Conservation (phyloP, 2,329 filamentous ascomycete genomes). For the Harringtonia lauricola region DNA sequence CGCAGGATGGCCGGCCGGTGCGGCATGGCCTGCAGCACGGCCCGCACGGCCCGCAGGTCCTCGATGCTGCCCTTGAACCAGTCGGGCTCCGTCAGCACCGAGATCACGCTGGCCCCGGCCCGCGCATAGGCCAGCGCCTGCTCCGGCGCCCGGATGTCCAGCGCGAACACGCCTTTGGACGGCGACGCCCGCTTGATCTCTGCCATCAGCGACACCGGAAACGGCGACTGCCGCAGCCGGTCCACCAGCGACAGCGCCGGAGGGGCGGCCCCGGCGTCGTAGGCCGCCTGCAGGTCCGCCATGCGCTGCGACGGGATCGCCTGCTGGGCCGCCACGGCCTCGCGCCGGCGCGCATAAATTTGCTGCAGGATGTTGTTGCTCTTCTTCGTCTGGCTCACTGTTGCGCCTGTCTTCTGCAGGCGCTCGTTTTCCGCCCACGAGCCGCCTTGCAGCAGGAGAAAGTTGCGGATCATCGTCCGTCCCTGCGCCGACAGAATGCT, state of each 20-base stretch:
- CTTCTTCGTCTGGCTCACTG: slow-evolving; percentile 4
- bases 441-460: slow-evolving; percentile 75
- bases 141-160: slow-evolving; percentile 75
- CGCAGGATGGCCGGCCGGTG: slow-evolving; percentile 85
- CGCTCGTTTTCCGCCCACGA: slow-evolving; percentile 78
- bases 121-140: slow-evolving; percentile 89
- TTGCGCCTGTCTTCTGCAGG: slow-evolving; percentile 36
- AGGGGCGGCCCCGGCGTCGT: slow-evolving; percentile 74
- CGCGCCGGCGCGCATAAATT: slow-evolving; percentile 76
- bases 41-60: slow-evolving; percentile 76
- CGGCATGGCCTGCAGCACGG: slow-evolving; percentile 81
- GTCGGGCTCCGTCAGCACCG: slow-evolving; percentile 94
- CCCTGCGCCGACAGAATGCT: slow-evolving; percentile 90
- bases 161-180: slow-evolving; percentile 87
- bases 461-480: slow-evolving; percentile 83
- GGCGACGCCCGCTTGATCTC: slow-evolving; percentile 96
- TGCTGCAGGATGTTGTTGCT: slow-evolving; percentile 71
- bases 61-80: slow-evolving; percentile 99
- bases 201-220: slow-evolving; percentile 86
- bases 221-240: slow-evolving; percentile 70
- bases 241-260: slow-evolving; percentile 72
- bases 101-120: slow-evolving; percentile 92
- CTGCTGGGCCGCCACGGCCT: slow-evolving; percentile 70
- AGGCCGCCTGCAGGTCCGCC: slow-evolving; percentile 75
- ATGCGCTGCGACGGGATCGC: slow-evolving; percentile 73